A percentile compares a stretch with the other conserved stretches of the same genome.
These are phyloP conservation scores for Orbilia blumenaviensis DNA, from an alignment of 2,329 filamentous ascomycete genomes.

Conservation along the genomic window DNA sequence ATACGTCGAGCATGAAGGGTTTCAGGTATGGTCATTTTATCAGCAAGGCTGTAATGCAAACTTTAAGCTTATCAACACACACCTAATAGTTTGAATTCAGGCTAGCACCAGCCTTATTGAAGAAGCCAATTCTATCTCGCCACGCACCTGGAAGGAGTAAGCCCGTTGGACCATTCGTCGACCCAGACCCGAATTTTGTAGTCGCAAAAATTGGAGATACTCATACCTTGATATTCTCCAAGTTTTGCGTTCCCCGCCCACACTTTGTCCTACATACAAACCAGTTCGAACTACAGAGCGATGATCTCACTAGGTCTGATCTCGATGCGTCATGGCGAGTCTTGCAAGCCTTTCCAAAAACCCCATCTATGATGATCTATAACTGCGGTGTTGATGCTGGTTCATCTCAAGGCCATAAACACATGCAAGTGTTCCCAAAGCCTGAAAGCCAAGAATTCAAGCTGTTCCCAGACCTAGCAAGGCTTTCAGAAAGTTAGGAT, in stretches of 20 bases:
- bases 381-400: slow-evolving; percentile 64
- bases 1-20: neutral
- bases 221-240: slow-evolving; percentile 61
- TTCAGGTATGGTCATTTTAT: neutral
- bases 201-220: slow-evolving; percentile 57
- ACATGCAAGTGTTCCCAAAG: slow-evolving; percentile 62
- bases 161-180: slow-evolving; percentile 57
- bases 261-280: slow-evolving; percentile 62
- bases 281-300: slow-evolving; percentile 61
- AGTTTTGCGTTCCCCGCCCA: slow-evolving; percentile 60
- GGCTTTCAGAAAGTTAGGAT: slow-evolving; percentile 12
- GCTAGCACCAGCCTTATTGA: slow-evolving; percentile 52
- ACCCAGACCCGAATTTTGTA: slow-evolving; percentile 59
- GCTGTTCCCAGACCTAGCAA: slow-evolving; percentile 56
- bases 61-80: neutral
- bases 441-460: slow-evolving; percentile 54
- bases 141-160: slow-evolving; percentile 57
- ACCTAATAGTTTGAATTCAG: slow-evolving; percentile 58
- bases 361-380: slow-evolving; percentile 62
- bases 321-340: slow-evolving; percentile 61
- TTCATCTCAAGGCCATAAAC: slow-evolving; percentile 63
- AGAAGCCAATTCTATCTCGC: slow-evolving; percentile 56
- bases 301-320: slow-evolving; percentile 61
- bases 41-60: neutral
- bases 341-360: slow-evolving; percentile 57